Evolutionary conservation across 2,329 filamentous ascomycete genomes (phyloP), one percentile per base, ranked within the genome.

Genomic region (Penicillium griseofulvum): DNA sequence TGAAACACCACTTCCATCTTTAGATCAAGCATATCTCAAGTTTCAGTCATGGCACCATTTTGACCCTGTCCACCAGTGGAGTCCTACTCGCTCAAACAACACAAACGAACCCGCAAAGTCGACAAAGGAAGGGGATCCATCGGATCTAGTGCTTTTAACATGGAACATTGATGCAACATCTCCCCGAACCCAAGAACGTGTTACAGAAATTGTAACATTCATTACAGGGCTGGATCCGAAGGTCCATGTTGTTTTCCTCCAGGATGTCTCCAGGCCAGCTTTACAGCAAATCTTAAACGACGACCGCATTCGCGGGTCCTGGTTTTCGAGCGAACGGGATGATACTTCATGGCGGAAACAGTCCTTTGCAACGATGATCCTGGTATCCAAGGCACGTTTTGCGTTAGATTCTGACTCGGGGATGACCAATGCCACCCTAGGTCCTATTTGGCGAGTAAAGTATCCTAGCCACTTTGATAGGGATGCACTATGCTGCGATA

Each of bases 371-470:
- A 56, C 54, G 16, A 47, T 53, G 9, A 56, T 28, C n/a, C 39
- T 56, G 17, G 19, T 49, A 12, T 53, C 41, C 1, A 53, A 53
- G 19, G 9, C 39, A 16, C 45, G 39, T 12, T 50, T 42, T 47
- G 26, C 22, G 22, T 22, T 22, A 22, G 10, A 12, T 14, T 11
- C 22, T 2, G 9, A 33, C 59, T 1, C 56, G 75, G 7, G 38
- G 74, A 12, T 22, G 17, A 33, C 31, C 22, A 57, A 41, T 8
- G 45, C 38, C 33, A 34, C 29, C 1, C 57, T 72, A 2, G 71
- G 74, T 7, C 58, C 67, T 1, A 49, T 75, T 3, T 75, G 66
- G 63, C 65, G 69, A 28, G 61, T 72, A 29, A 62, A 61, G 2
- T 71, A 64, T 37, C 65, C 65, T 1, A 72, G 68, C 45, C 65